Evolutionary conservation across 2,329 filamentous ascomycete species (phyloP).

Genomic region (Monilinia fructicola): DNA sequence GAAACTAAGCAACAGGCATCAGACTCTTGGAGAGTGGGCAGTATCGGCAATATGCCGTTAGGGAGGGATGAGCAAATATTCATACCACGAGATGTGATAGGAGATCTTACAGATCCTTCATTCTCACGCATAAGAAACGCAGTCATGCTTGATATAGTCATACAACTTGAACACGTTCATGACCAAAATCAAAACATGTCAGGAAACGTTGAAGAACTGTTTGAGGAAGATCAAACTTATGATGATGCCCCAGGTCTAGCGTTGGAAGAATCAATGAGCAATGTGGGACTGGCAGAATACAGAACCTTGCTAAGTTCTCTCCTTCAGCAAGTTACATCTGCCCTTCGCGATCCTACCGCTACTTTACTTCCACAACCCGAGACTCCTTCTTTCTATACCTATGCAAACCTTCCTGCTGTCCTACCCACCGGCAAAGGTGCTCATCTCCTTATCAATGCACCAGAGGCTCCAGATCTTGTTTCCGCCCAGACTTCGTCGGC

Average conservation of each 20-base stretch:
- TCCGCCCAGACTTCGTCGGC: constrained; percentile 32
- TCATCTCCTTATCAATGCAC: constrained; percentile 66
- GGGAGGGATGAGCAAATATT: constrained; percentile 87
- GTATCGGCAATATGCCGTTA: constrained; percentile 76
- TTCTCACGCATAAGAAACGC: constrained; percentile 77
- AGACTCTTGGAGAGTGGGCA: constrained; percentile 68
- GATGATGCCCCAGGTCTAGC: constrained; percentile 21
- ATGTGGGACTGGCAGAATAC: constrained; percentile 38
- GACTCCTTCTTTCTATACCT: constrained; percentile 38
- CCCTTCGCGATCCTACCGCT: constrained; percentile 47
- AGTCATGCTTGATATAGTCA: constrained; percentile 69
- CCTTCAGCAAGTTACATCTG: constrained; percentile 51
- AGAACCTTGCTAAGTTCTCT: constrained; percentile 47
- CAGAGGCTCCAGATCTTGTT: constrained; percentile 42
- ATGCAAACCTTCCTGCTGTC: constrained; percentile 46
- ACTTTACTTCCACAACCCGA: constrained; percentile 43
- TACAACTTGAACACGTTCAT: constrained; percentile 47
- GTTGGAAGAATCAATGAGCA: constrained; percentile 26
- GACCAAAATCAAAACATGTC: constrained; percentile 29
- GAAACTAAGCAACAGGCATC: constrained; percentile 42
- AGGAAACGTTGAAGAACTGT: constrained; percentile 30
- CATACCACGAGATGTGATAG: constrained; percentile 72
- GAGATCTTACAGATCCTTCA: constrained; percentile 76
- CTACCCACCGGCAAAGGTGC: constrained; percentile 57
- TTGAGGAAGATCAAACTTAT: constrained; percentile 29